Evolutionary conservation across 108 stramenopile genomes (phyloP).

Genomic region (Parietichytrium sp.): DNA sequence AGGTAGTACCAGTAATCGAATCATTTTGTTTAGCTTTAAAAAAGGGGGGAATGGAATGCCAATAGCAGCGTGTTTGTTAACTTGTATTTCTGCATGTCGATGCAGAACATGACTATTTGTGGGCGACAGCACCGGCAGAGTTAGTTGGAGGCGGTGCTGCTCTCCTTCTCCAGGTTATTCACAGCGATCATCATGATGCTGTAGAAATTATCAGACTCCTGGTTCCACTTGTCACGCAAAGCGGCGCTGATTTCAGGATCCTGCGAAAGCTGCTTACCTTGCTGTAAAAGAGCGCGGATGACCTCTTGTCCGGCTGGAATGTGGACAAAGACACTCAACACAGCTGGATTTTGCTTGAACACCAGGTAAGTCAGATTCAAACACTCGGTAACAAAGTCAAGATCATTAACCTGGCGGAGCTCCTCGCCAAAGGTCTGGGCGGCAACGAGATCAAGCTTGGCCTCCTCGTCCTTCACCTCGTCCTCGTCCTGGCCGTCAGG

Average conservation of each 20-base stretch:
- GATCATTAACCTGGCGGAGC: slow-evolving; percentile 22
- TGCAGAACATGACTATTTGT: too few relatives aligned
- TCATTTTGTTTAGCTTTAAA: too few relatives aligned
- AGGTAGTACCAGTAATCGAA: too few relatives aligned
- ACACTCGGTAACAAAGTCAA: slow-evolving; percentile 17
- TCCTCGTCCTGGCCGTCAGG: slow-evolving; percentile 34
- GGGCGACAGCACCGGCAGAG: too few relatives aligned
- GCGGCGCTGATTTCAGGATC: background rate
- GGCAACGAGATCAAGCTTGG: background rate
- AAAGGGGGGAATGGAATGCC: too few relatives aligned
- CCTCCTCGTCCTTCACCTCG: slow-evolving; percentile 14
- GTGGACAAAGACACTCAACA: slow-evolving; percentile 33
- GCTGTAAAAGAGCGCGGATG: slow-evolving; percentile 11
- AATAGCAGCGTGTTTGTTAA: too few relatives aligned
- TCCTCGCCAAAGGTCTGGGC: slow-evolving; percentile 29
- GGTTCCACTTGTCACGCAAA: background rate
- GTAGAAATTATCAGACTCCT: slow-evolving; percentile 8
- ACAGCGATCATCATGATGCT: slow-evolving; percentile 18
- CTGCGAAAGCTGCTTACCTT: background rate
- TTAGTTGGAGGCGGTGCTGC: too few relatives aligned
- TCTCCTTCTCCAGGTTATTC: background rate
- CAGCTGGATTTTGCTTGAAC: slow-evolving; percentile 10
- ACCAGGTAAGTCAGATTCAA: slow-evolving; percentile 3
- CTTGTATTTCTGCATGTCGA: too few relatives aligned
- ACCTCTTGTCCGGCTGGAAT: slow-evolving; percentile 36